phyloP scores from a whole-genome alignment of 306 rosid species.

The Trichosanthes truncata region DNA sequence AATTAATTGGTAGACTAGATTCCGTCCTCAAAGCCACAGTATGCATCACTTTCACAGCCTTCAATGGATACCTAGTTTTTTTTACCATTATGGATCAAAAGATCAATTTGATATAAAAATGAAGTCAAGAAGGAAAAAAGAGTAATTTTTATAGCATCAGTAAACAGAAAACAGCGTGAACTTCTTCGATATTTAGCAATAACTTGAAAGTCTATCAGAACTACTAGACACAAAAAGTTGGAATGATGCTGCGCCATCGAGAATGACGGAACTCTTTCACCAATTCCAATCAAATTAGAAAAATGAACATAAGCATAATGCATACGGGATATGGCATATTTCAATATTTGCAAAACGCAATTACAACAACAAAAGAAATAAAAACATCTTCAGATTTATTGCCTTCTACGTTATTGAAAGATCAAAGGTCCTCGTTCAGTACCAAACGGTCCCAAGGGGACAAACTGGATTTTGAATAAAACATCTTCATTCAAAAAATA shows the following conservation, averaged over 20 bases:
- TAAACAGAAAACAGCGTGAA: background rate
- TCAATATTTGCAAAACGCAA: background rate
- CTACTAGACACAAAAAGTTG: background rate
- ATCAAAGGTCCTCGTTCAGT: background rate
- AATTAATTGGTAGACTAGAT: slow-evolving; percentile 35
- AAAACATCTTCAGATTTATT: background rate
- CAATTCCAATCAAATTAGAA: background rate
- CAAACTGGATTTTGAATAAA: background rate
- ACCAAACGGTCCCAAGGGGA: background rate
- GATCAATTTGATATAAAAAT: slow-evolving; percentile 1
- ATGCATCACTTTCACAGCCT: slow-evolving; percentile 93
- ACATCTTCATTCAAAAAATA: background rate
- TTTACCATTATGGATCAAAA: background rate
- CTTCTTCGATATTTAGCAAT: background rate
- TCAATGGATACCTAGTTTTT: slow-evolving; percentile 71
- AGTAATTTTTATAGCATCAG: background rate
- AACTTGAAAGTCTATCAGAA: background rate
- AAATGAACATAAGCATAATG: background rate
- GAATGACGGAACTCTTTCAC: background rate
- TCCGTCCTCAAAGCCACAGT: slow-evolving; percentile 82
- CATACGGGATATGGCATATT: background rate
- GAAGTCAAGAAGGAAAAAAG: background rate
- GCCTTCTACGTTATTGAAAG: background rate
- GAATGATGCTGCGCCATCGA: background rate
- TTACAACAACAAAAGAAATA: background rate